phyloP scores from a whole-genome alignment of 345 rosid genomes.

The Corchorus capsularis region DNA sequence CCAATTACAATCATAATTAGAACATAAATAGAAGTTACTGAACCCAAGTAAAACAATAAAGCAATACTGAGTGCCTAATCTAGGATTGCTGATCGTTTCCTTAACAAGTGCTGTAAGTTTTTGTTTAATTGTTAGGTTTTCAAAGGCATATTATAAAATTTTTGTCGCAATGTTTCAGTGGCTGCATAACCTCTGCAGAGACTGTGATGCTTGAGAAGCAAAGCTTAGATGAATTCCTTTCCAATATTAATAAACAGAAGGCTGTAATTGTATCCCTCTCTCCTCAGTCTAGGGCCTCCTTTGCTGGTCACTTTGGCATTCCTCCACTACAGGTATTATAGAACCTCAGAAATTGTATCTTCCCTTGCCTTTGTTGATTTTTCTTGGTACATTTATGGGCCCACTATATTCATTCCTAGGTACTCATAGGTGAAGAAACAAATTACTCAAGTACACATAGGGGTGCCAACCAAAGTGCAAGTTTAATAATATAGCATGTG shows the following conservation, averaged over 20 bases:
- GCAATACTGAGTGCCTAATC: background rate
- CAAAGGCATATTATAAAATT: background rate
- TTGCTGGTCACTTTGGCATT: conserved; percentile 71
- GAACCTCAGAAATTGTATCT: background rate
- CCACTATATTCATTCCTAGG: too few species aligned
- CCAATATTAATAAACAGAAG: conserved; percentile 60
- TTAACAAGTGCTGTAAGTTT: too few species aligned
- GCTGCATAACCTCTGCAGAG: conserved; percentile 95
- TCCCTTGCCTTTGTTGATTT: too few species aligned
- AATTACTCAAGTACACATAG: too few species aligned
- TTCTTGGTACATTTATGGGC: too few species aligned
- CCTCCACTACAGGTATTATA: conserved; percentile 63
- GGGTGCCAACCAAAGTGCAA: too few species aligned
- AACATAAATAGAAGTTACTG: background rate
- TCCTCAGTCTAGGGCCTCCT: conserved; percentile 87
- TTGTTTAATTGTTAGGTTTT: background rate
- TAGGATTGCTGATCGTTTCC: too few species aligned
- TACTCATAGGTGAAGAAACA: too few species aligned
- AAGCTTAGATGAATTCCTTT: conserved; percentile 83
- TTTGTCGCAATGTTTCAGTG: conserved; percentile 48
- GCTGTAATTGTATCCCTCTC: conserved; percentile 72
- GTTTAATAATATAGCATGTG: too few species aligned
- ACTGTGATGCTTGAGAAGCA: conserved; percentile 98
- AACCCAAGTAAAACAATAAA: background rate
- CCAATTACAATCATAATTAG: background rate